Evolutionary conservation across 768 basidiomycete species (phyloP), one percentile per base, ranked within the genome.

Genomic region (Suillus variegatus): DNA sequence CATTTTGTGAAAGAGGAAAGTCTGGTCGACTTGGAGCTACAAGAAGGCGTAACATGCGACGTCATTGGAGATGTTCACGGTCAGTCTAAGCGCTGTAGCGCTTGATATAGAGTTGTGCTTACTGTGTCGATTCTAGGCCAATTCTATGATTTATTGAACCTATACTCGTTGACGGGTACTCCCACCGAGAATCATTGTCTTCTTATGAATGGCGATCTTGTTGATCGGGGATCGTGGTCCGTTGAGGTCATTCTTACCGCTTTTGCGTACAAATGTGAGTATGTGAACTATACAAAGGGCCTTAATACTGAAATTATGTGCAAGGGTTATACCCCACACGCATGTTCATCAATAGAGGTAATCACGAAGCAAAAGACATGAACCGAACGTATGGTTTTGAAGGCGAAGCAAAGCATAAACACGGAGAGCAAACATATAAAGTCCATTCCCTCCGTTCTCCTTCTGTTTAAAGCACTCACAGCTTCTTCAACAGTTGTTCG

Each of bases 321-420:
- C 66, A 70, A 94, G 94, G 96, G 96, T 79, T 98, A 64, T 95
- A 93, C 78, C 97, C 97, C 4, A 86, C 86, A 64, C 86, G 82
- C 65, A 93, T 98, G 84, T 97, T 86, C 76, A 87, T 99, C 74
- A 99, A 99, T 76, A 87, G 97, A 68, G 97, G 97, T 20, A 99
- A 98, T 79, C 97, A 99, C 73, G 95, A 97, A 79, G 90, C 94
- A 66, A 93, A 93, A 75, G 95, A 98, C 55, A 99, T 99, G 97
- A 99, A 99, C 78, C 82, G 90, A 58, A 86, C 89, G 25, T 95
- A 97, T 76, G 95, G 95, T 1, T 96, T 96, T 72, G 94, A 97
- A 76, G 95, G 96, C 47, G 97, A 99, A 80, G 92, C 89, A 38
- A 97, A 97, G 73, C 92, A 97, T 73, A 99, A 99, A 76, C 94